phyloP scores from a whole-genome alignment of 2,329 filamentous ascomycete genomes.

The Cytospora chrysosperma region DNA sequence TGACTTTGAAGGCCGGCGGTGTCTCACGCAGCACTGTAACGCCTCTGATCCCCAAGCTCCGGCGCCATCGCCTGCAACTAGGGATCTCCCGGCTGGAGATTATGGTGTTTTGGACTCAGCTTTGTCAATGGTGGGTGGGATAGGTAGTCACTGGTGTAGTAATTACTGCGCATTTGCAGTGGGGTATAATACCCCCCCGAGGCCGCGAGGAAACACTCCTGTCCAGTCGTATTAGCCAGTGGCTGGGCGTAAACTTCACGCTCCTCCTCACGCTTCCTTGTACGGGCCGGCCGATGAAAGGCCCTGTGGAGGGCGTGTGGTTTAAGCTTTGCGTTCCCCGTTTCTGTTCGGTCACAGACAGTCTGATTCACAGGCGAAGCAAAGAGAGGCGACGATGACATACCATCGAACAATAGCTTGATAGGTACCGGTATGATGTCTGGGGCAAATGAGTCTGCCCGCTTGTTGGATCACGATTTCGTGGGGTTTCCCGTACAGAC shows the following conservation, averaged over 20 bases:
- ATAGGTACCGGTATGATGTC: background rate
- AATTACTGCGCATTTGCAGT: background rate
- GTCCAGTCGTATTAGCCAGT: conserved; percentile 15
- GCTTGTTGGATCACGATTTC: background rate
- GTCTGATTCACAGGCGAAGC: background rate
- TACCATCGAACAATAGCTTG: background rate
- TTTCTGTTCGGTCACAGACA: conserved; percentile 7
- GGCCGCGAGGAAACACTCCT: conserved; percentile 10
- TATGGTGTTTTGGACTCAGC: conserved; percentile 14
- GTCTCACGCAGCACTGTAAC: conserved; percentile 11
- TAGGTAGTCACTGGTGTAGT: too few relatives aligned
- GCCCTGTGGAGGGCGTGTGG: conserved; percentile 19
- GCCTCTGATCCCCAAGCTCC: conserved; percentile 7
- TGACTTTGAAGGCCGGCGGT: background rate
- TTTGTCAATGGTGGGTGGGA: background rate
- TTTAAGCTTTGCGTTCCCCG: conserved; percentile 13
- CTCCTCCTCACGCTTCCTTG: conserved; percentile 15
- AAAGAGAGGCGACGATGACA: background rate
- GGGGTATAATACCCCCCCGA: conserved; percentile 7
- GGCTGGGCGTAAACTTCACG: conserved; percentile 9
- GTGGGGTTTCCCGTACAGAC: conserved; percentile 5
- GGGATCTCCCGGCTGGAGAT: conserved; percentile 9
- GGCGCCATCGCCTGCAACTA: conserved; percentile 6
- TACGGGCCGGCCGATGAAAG: conserved; percentile 15
- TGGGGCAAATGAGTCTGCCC: background rate